These are phyloP conservation scores for Claviceps quebecensis DNA, from an alignment of 2,329 filamentous ascomycete genomes.

Conservation along the genomic window DNA sequence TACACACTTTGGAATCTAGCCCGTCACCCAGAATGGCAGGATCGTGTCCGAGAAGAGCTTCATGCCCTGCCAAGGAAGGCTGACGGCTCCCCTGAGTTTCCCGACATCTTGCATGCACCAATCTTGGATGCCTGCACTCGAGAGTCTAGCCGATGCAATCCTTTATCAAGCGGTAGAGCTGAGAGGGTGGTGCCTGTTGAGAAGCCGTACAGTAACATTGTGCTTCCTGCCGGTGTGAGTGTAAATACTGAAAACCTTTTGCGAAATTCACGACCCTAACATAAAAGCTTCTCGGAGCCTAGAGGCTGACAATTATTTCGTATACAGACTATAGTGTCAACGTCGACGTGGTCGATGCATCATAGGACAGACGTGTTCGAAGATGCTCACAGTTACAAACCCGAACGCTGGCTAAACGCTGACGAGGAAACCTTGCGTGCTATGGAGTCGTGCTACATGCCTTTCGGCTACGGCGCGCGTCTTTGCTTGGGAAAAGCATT, in stretches of 20 bases:
- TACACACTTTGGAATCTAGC: conserved; percentile 4
- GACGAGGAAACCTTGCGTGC: conserved; percentile 1
- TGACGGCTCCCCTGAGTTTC: conserved; percentile 1
- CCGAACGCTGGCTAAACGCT: conserved; percentile 4
- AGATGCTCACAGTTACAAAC: neutral
- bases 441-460: conserved; percentile 6
- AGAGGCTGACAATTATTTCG: neutral
- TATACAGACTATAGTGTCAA: conserved; percentile 4
- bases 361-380: conserved; percentile 1
- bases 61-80: neutral
- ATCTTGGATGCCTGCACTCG: conserved; percentile 2
- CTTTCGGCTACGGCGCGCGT: conserved; percentile 4
- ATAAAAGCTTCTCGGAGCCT: neutral
- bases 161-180: conserved; percentile 3
- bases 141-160: conserved; percentile 1
- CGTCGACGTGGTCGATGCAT: conserved; percentile 3
- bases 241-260: too few relatives aligned
- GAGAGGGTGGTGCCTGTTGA: conserved; percentile 3
- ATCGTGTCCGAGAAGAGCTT: neutral
- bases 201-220: neutral
- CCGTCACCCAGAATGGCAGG: conserved; percentile 1
- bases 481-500: conserved; percentile 4
- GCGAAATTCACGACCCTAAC: neutral
- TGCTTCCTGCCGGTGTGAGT: conserved; percentile 4
- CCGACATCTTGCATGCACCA: conserved; percentile 1